Conservation (phyloP, 768 basidiomycete species). For the Mycena filopes region DNA sequence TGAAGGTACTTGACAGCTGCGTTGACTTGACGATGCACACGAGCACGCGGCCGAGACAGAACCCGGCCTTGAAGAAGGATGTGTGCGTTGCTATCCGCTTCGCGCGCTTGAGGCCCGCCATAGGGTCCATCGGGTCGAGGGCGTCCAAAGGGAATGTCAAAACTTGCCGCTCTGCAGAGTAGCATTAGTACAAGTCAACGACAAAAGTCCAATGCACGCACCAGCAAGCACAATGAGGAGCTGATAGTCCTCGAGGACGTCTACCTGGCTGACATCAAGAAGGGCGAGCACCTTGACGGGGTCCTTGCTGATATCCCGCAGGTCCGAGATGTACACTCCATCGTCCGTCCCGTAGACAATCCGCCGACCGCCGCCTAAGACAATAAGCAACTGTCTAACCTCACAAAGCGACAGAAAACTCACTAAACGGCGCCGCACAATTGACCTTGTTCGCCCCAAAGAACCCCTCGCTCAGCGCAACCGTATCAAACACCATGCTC, state of each 20-base stretch:
- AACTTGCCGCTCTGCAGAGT: slow-evolving; percentile 84
- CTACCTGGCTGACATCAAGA: slow-evolving; percentile 92
- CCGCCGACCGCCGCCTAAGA: slow-evolving; percentile 78
- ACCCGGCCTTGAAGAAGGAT: slow-evolving; percentile 96
- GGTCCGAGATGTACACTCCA: slow-evolving; percentile 94
- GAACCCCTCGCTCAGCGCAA: slow-evolving; percentile 87
- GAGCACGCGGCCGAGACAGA: slow-evolving; percentile 89
- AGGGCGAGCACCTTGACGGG: slow-evolving; percentile 92
- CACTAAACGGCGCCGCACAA: slow-evolving; percentile 90
- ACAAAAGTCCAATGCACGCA: slow-evolving; percentile 43
- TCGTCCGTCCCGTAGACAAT: slow-evolving; percentile 98
- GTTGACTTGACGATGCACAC: slow-evolving; percentile 98
- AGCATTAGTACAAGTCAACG: slow-evolving; percentile 6
- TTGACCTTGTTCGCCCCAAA: slow-evolving; percentile 91
- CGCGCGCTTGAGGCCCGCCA: slow-evolving; percentile 90
- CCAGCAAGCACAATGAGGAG: slow-evolving; percentile 99
- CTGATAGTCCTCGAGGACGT: slow-evolving; percentile 95
- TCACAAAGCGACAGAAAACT: slow-evolving; percentile 47
- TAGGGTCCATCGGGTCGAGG: slow-evolving; percentile 89
- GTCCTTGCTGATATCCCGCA: slow-evolving; percentile 78
- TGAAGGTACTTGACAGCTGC: slow-evolving; percentile 95
- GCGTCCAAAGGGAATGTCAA: slow-evolving; percentile 96
- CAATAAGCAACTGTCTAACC: slow-evolving; percentile 14
- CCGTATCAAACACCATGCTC: slow-evolving; percentile 87
- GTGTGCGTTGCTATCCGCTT: slow-evolving; percentile 97